Evolutionary conservation across 768 basidiomycete species (phyloP).

Genomic region (Cystobasidium tubakii): DNA sequence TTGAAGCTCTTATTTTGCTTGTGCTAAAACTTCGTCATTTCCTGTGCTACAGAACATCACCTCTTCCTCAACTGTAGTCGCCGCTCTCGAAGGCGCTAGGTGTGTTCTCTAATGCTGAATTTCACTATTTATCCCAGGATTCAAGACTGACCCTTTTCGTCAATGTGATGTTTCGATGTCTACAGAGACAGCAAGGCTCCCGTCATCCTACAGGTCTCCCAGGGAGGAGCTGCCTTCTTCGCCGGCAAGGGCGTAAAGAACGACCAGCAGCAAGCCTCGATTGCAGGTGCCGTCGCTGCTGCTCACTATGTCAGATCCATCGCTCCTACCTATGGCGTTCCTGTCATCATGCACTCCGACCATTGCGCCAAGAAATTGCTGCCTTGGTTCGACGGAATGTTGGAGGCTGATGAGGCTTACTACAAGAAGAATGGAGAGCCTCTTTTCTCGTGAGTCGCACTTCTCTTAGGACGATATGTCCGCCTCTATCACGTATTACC

Average conservation of each 20-base stretch:
- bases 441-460: constrained; percentile 63
- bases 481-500: no score
- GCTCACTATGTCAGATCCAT: constrained; percentile 81
- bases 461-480: not conserved
- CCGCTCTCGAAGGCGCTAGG: constrained; percentile 92
- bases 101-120: no score
- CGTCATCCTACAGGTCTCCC: constrained; percentile 95
- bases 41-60: constrained; percentile 70
- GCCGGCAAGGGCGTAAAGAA: constrained; percentile 94
- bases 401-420: constrained; percentile 88
- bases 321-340: constrained; percentile 84
- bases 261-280: constrained; percentile 90
- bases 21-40: not conserved
- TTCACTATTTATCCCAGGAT: no score
- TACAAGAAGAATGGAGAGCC: constrained; percentile 80
- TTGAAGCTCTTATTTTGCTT: not conserved
- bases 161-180: not conserved
- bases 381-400: constrained; percentile 98
- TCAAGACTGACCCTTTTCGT: no score
- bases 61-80: constrained; percentile 89
- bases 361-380: constrained; percentile 98
- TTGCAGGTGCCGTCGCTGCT: constrained; percentile 82
- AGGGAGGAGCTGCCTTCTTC: constrained; percentile 92
- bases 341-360: constrained; percentile 94
- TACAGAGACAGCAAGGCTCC: constrained; percentile 86